A percentile compares a stretch with the other conserved stretches of the same genome.
Evolutionary conservation across 179 eudicot species (phyloP).

Genomic region (Spinacia oleracea): DNA sequence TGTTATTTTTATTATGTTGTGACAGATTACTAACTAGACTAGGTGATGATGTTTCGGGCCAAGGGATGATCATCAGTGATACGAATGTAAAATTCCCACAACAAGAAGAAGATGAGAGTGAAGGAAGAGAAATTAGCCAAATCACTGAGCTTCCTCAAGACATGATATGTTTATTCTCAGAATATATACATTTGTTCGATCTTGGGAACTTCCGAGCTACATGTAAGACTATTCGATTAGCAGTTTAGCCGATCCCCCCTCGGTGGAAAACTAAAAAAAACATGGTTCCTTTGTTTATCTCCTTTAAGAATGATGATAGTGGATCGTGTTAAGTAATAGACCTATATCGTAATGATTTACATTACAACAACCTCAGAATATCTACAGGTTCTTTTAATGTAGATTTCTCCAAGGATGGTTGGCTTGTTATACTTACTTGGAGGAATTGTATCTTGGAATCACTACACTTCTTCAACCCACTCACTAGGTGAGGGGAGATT

Average conservation of each 20-base stretch:
- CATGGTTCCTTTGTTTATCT: too few species aligned
- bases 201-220: neutral
- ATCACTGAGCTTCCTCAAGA: constrained; percentile 1
- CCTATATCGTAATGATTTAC: too few species aligned
- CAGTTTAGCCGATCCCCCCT: too few species aligned
- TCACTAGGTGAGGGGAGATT: neutral
- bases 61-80: neutral
- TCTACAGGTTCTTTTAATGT: neutral
- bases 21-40: too few species aligned
- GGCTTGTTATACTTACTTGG: neutral
- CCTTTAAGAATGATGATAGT: too few species aligned
- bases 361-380: too few species aligned
- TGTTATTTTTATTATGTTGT: too few species aligned
- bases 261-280: too few species aligned
- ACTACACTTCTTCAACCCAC: neutral
- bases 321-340: too few species aligned
- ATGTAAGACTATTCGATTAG: too few species aligned
- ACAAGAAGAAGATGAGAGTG: neutral
- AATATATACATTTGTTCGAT: constrained; percentile 19
- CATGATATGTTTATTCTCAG: constrained; percentile 14
- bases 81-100: too few species aligned
- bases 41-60: neutral
- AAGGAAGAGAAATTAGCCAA: neutral
- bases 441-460: too few species aligned
- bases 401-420: constrained; percentile 16